Evolutionary conservation across 1,139 yeast species (phyloP).

Genomic region (Trichomonascaceae sp.): DNA sequence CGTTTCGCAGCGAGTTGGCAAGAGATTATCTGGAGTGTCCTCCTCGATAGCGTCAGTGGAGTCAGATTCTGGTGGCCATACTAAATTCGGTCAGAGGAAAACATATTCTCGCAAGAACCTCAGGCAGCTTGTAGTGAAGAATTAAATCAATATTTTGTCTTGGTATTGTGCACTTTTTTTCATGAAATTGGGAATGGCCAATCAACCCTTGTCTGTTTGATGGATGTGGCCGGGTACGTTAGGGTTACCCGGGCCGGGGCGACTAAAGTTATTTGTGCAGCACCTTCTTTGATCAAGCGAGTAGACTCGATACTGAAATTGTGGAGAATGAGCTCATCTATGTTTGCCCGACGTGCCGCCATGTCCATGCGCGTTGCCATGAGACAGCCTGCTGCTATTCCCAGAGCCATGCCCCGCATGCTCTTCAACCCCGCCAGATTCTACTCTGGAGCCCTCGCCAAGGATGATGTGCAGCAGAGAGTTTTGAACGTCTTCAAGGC

Average conservation of each 20-base stretch:
- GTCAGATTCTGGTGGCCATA: neutral
- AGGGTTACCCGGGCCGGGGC: neutral
- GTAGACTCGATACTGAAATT: too few species aligned
- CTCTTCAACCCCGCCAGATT: conserved; percentile 20
- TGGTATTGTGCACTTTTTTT: neutral
- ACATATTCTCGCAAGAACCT: too few species aligned
- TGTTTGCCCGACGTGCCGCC: conserved; percentile 7
- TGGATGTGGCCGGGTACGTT: neutral
- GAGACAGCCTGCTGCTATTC: conserved; percentile 1
- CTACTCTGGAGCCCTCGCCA: conserved; percentile 56
- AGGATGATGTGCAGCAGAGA: conserved; percentile 62
- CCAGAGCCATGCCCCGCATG: conserved; percentile 5
- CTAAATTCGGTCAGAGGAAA: conserved; percentile 1
- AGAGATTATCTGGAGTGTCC: too few species aligned
- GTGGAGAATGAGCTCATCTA: conserved; percentile 9
- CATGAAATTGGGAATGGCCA: neutral
- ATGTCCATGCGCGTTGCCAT: conserved; percentile 6
- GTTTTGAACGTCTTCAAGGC: conserved; percentile 68
- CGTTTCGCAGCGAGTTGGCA: too few species aligned
- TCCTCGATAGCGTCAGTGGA: too few species aligned
- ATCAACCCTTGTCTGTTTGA: neutral
- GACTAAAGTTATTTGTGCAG: too few species aligned
- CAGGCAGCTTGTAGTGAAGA: neutral
- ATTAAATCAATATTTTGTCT: neutral
- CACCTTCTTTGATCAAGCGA: too few species aligned